Conservation (phyloP, 768 basidiomycete genomes). For the Pisolithus microcarpus region DNA sequence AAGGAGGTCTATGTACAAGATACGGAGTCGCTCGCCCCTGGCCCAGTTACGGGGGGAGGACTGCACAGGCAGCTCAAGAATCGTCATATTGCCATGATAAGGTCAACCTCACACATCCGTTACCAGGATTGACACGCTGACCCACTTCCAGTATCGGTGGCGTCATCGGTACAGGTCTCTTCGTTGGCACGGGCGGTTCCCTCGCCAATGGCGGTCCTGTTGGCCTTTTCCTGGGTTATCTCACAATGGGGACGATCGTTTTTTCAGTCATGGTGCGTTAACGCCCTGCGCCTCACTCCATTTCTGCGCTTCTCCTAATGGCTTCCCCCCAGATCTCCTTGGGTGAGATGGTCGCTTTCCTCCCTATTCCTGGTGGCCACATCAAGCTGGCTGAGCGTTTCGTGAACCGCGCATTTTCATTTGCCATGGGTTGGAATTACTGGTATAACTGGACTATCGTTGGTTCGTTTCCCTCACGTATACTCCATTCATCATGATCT, state of each 20-base stretch:
- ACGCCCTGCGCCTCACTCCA: neutral
- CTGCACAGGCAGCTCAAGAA: constrained; percentile 65
- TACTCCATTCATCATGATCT: constrained; percentile 1
- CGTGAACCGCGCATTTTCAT: constrained; percentile 66
- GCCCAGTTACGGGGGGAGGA: neutral
- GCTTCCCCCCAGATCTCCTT: constrained; percentile 46
- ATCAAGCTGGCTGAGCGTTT: constrained; percentile 80
- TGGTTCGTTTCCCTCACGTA: constrained; percentile 6
- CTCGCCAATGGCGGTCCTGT: constrained; percentile 58
- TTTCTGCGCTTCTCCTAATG: neutral
- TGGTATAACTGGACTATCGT: constrained; percentile 34
- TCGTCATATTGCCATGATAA: constrained; percentile 79
- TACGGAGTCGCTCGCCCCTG: constrained; percentile 10
- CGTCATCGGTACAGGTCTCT: constrained; percentile 54
- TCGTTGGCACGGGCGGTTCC: constrained; percentile 55
- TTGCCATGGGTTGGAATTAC: constrained; percentile 49
- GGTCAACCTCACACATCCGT: constrained; percentile 30
- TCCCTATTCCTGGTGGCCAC: constrained; percentile 75
- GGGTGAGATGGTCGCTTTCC: constrained; percentile 55
- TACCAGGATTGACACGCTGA: neutral
- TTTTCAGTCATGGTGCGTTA: constrained; percentile 59
- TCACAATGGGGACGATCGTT: constrained; percentile 57
- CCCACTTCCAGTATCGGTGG: constrained; percentile 47
- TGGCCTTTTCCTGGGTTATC: constrained; percentile 69
- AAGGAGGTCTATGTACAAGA: constrained; percentile 16